Evolutionary conservation across 2,329 filamentous ascomycete genomes (phyloP).

Genomic region (Fusarium sp.): DNA sequence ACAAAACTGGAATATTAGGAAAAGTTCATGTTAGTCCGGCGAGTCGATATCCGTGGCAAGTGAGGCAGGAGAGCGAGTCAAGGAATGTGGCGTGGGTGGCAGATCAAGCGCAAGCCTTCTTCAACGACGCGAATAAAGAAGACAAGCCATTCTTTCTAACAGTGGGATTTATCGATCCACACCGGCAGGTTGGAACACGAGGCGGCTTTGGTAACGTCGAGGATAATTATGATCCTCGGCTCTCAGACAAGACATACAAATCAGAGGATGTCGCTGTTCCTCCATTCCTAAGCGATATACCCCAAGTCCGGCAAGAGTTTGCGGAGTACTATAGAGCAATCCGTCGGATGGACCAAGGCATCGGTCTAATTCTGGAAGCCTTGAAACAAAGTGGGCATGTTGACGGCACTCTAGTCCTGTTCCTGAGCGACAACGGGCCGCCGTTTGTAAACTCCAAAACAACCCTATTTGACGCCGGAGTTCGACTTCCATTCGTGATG

Average conservation of each 20-base stretch:
- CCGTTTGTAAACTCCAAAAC: conserved; percentile 67
- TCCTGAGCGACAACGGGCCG: conserved; percentile 64
- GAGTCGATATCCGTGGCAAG: conserved; percentile 53
- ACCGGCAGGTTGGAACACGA: too few relatives aligned
- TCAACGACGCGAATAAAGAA: conserved; percentile 51
- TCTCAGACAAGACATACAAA: too few relatives aligned
- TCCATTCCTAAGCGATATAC: conserved; percentile 54
- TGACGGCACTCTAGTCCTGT: conserved; percentile 59
- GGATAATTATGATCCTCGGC: too few relatives aligned
- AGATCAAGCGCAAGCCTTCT: conserved; percentile 55
- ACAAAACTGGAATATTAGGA: conserved; percentile 62
- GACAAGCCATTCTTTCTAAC: conserved; percentile 53
- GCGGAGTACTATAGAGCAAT: conserved; percentile 60
- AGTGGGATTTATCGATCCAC: too few relatives aligned
- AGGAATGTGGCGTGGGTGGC: conserved; percentile 60
- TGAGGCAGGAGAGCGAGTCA: conserved; percentile 56
- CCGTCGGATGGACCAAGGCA: conserved; percentile 58
- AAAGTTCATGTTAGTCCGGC: conserved; percentile 64
- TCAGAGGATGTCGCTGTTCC: too few relatives aligned
- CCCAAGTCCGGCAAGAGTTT: conserved; percentile 58
- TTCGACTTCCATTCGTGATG: conserved; percentile 60
- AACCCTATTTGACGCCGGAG: conserved; percentile 63
- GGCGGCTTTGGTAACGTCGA: too few relatives aligned
- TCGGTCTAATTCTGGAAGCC: conserved; percentile 57
- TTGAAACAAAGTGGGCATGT: conserved; percentile 50